These are phyloP conservation scores for Quercus variabilis DNA, from an alignment of 306 rosid species.

Conservation along the genomic window DNA sequence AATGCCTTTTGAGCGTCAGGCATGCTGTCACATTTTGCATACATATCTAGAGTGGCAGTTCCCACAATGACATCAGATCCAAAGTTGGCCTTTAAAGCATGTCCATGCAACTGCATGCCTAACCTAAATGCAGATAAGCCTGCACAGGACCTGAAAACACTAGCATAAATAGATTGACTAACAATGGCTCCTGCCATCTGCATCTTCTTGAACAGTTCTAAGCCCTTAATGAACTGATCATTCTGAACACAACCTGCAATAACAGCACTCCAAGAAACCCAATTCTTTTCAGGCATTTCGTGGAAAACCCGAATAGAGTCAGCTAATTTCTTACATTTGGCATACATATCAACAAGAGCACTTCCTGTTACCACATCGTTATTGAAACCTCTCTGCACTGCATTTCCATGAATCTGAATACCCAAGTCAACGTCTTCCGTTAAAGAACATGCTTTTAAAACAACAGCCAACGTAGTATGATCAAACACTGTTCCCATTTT, in stretches of 20 bases:
- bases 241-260: conserved; percentile 85
- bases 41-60: conserved; percentile 89
- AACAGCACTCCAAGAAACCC: conserved; percentile 75
- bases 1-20: conserved; percentile 63
- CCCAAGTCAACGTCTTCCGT: conserved; percentile 56
- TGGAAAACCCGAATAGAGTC: conserved; percentile 48
- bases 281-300: conserved; percentile 60
- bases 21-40: conserved; percentile 67
- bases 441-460: conserved; percentile 59
- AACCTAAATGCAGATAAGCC: conserved; percentile 56
- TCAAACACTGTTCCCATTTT: conserved; percentile 35
- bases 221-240: conserved; percentile 45
- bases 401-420: conserved; percentile 60
- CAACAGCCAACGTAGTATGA: conserved; percentile 55
- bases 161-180: conserved; percentile 86
- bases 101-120: conserved; percentile 78
- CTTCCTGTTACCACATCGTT: conserved; percentile 66
- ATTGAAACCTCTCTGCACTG: conserved; percentile 56
- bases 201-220: conserved; percentile 64
- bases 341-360: conserved; percentile 79
- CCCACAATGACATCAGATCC: conserved; percentile 67
- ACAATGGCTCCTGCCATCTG: conserved; percentile 55
- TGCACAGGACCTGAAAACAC: conserved; percentile 78
- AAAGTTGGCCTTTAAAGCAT: conserved; percentile 56
- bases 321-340: conserved; percentile 50